These are phyloP conservation scores for Stephanodiscus minutulus DNA, from an alignment of 108 stramenopile species.

Conservation along the genomic window DNA sequence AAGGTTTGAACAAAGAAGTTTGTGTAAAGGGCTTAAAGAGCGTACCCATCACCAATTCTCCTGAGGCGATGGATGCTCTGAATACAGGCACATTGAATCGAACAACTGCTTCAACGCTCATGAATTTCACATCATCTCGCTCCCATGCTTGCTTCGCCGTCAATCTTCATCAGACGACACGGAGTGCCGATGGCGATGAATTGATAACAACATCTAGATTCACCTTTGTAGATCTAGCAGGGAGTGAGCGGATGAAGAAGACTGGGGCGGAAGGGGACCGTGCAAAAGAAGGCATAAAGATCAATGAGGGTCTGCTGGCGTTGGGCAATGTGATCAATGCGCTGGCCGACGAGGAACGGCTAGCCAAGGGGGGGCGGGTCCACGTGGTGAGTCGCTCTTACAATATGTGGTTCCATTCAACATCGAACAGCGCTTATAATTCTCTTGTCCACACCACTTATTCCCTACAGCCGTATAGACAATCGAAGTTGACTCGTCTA, in stretches of 20 bases:
- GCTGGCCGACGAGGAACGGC: conserved; percentile 87
- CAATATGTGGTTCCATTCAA: not conserved
- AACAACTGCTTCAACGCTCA: conserved; percentile 90
- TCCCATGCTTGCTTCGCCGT: conserved; percentile 85
- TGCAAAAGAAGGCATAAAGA: conserved; percentile 91
- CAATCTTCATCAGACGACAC: conserved; percentile 58
- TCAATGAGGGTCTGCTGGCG: conserved; percentile 96
- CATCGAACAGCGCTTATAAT: not conserved
- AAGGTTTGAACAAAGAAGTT: conserved; percentile 28
- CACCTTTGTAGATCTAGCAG: conserved; percentile 91
- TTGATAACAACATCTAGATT: conserved; percentile 71
- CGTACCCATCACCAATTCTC: conserved; percentile 35
- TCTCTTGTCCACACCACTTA: not conserved
- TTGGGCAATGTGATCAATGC: conserved; percentile 99
- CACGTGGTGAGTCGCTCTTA: conserved; percentile 48
- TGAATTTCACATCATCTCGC: conserved; percentile 86
- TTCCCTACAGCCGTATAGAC: conserved; percentile 63
- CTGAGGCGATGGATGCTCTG: conserved; percentile 69
- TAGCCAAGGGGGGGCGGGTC: conserved; percentile 65
- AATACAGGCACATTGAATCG: conserved; percentile 89
- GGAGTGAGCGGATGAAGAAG: conserved; percentile 94
- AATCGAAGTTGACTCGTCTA: conserved; percentile 95
- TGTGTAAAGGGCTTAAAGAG: conserved; percentile 51
- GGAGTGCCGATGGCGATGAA: conserved; percentile 59
- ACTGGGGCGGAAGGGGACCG: conserved; percentile 90